These are phyloP conservation scores for Phyllosticta citriasiana DNA, from an alignment of 2,329 filamentous ascomycete genomes.

Conservation along the genomic window DNA sequence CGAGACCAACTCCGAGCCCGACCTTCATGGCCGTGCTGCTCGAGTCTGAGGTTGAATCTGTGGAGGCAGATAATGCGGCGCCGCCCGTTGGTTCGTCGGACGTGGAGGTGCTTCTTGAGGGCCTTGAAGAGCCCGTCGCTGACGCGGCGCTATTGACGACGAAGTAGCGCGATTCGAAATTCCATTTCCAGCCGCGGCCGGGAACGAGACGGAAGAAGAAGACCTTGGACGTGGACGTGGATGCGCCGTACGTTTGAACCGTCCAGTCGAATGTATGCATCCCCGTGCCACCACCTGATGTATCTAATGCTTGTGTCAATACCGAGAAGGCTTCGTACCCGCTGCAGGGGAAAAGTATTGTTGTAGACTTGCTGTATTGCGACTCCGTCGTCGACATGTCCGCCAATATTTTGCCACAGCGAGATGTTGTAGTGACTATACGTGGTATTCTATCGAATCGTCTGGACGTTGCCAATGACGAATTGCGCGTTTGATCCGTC, in stretches of 20 bases:
- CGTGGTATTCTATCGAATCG: background rate
- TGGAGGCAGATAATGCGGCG: no score
- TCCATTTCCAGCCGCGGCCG: no score
- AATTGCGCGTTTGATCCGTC: background rate
- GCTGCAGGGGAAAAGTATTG: background rate
- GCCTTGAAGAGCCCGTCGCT: no score
- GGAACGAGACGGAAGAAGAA: background rate
- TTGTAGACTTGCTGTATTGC: background rate
- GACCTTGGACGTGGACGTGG: background rate
- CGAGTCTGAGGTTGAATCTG: no score
- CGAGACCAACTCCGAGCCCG: background rate
- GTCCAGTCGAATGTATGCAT: background rate
- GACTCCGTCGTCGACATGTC: background rate
- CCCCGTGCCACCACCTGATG: background rate
- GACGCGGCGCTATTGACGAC: no score
- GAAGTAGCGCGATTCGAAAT: no score
- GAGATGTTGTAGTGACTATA: background rate
- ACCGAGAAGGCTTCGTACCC: background rate
- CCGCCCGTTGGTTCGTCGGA: no score
- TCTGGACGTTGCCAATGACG: background rate
- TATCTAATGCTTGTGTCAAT: background rate
- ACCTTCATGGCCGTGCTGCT: background rate
- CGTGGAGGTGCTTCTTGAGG: no score
- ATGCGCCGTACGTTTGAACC: background rate
- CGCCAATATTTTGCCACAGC: background rate